Conservation (phyloP, 768 basidiomycete species). For the Tulasnella calospora region DNA sequence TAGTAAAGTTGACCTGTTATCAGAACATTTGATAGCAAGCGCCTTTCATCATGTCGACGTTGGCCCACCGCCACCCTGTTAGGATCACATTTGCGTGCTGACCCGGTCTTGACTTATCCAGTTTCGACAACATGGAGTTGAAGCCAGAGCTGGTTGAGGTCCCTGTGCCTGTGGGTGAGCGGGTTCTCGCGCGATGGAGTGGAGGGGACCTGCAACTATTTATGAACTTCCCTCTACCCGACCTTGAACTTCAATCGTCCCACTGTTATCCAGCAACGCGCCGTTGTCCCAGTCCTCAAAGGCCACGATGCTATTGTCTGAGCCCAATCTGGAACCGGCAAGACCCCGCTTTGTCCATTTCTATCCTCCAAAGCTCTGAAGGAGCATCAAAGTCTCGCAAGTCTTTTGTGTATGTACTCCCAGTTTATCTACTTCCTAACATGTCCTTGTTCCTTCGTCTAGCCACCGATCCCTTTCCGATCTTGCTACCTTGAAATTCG, state of each 20-base stretch:
- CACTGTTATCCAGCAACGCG: conserved; percentile 97
- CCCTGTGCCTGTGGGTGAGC: conserved; percentile 91
- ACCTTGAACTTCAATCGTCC: conserved; percentile 99
- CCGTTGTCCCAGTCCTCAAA: conserved; percentile 96
- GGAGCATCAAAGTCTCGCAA: conserved; percentile 82
- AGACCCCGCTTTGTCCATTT: conserved; percentile 99
- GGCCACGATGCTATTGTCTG: conserved; percentile 98
- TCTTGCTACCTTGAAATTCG: neutral
- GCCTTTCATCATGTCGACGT: conserved; percentile 20
- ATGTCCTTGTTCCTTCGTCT: neutral
- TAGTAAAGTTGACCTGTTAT: conserved; percentile 11
- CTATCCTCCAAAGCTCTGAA: conserved; percentile 91
- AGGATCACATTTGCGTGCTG: neutral
- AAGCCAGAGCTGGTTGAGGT: conserved; percentile 92
- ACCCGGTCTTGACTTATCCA: conserved; percentile 34
- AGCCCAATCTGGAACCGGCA: conserved; percentile 98
- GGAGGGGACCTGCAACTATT: neutral
- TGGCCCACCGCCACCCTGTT: neutral
- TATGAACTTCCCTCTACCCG: neutral
- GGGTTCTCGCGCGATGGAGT: too few relatives aligned
- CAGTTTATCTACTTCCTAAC: neutral
- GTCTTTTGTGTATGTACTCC: conserved; percentile 45
- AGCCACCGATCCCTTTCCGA: neutral
- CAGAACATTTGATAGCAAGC: conserved; percentile 12
- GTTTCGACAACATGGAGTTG: conserved; percentile 97